Conservation (phyloP, 169 alveolate genomes). For the Miamiensis avidus region DNA sequence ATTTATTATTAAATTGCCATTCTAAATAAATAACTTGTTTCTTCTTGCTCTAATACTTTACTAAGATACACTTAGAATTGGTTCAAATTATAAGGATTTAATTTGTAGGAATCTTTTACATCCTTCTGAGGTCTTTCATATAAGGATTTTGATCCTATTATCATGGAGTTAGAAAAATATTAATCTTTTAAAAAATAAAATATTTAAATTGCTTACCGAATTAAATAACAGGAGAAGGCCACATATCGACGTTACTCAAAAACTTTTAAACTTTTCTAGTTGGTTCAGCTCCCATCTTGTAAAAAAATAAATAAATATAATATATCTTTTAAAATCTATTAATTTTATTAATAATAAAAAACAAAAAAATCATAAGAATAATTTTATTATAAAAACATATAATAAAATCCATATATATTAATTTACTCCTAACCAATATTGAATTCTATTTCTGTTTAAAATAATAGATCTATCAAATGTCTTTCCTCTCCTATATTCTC, state of each 20-base stretch:
- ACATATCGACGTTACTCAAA: background rate
- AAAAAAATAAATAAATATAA: too few species aligned
- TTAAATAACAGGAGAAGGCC: background rate
- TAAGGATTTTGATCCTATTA: background rate
- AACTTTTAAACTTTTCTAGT: background rate
- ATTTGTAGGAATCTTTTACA: background rate
- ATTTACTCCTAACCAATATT: background rate
- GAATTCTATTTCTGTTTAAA: background rate
- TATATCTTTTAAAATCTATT: too few species aligned
- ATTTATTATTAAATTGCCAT: background rate
- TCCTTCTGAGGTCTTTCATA: background rate
- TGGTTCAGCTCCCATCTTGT: background rate
- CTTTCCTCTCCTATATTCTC: background rate
- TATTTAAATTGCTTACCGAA: background rate
- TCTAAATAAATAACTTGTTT: background rate
- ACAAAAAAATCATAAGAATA: too few species aligned
- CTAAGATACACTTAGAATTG: too few species aligned
- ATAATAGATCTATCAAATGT: background rate
- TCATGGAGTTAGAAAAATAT: too few species aligned
- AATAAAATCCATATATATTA: too few species aligned
- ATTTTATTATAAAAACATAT: background rate
- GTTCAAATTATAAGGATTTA: background rate
- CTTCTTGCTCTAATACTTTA: background rate
- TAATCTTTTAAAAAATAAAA: too few species aligned
- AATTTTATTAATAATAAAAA: too few species aligned